Evolutionary conservation across 805 yeast genomes (phyloP), one percentile per base, ranked within the genome.

Genomic region (Candida berthetii): DNA sequence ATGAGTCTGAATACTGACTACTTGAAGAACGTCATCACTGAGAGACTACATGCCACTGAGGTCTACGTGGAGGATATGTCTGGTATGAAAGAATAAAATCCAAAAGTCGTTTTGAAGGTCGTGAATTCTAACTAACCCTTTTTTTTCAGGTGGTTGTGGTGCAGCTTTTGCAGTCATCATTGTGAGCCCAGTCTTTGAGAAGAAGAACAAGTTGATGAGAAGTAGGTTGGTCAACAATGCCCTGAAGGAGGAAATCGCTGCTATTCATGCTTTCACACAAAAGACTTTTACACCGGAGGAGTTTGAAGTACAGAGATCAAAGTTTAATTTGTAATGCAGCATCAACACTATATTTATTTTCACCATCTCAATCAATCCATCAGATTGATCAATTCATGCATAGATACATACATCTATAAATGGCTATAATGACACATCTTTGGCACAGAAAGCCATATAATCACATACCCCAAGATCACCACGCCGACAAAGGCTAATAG

Each of bases 161-260:
- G 96, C 91, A 61, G 96, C 98, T 3, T 91, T 90, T 62, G 96
- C 95, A 31, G 96, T 89, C 28, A 75, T 86, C 7, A 90, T 95
- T 22, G 96, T 93, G 9, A 66, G 70, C 63, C 81, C 6, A 72
- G 78, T 36, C 18, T 93, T 95, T 61, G 61, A 71, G 45, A 93
- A 93, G 19, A 87, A 88, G 65, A 88, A 87, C 64, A 85, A 85
- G 59, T 69, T 93, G 38, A 76, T 80, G 69, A 76, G 99, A 56
- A 96, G 91, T 53, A 71, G 98, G 49, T 54, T 89, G 50, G 96
- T 95, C 37, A 93, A 93, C 61, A 68, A 60, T 27, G 80, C 85
- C 1, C 69, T 93, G 47, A 82, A 82, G 52, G 87, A 83, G n/a
- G 96, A 90, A 59, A 86, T 93, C 27, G 82, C 85, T 0, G 64